Evolutionary conservation across 2,329 filamentous ascomycete species (phyloP).

Genomic region (Berkeleyomyces rouxiae): DNA sequence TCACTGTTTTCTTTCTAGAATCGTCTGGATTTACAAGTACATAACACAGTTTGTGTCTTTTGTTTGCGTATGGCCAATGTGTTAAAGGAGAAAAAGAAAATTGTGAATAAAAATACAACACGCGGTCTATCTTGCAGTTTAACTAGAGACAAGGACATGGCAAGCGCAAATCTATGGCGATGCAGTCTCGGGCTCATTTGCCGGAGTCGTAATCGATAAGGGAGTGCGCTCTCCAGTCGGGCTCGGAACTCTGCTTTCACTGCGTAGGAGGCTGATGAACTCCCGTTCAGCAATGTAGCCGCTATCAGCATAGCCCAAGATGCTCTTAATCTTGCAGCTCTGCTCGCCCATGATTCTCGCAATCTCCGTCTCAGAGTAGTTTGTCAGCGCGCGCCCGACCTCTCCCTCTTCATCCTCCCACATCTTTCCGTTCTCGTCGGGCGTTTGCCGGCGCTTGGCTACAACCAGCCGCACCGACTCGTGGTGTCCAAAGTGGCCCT

Average conservation of each 20-base stretch:
- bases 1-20: conserved; percentile 11
- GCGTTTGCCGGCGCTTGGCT: conserved; percentile 40
- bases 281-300: conserved; percentile 85
- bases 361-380: conserved; percentile 81
- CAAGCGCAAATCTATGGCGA: background rate
- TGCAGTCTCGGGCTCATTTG: background rate
- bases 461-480: conserved; percentile 81
- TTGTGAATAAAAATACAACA: too few relatives aligned
- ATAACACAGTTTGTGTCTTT: conserved; percentile 3
- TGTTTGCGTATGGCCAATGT: background rate
- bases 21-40: conserved; percentile 8
- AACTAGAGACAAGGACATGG: background rate
- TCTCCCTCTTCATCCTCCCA: conserved; percentile 43
- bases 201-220: background rate
- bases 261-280: conserved; percentile 61
- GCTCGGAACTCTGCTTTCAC: conserved; percentile 32
- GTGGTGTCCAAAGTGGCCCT: conserved; percentile 77
- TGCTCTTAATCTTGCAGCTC: conserved; percentile 61
- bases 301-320: conserved; percentile 83
- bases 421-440: conserved; percentile 27
- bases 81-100: background rate
- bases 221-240: conserved; percentile 3
- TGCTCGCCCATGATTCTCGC: conserved; percentile 66
- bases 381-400: conserved; percentile 77
- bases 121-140: too few relatives aligned